Base-by-base conservation (phyloP, 148 eudicot species). In the Silene latifolia region DNA sequence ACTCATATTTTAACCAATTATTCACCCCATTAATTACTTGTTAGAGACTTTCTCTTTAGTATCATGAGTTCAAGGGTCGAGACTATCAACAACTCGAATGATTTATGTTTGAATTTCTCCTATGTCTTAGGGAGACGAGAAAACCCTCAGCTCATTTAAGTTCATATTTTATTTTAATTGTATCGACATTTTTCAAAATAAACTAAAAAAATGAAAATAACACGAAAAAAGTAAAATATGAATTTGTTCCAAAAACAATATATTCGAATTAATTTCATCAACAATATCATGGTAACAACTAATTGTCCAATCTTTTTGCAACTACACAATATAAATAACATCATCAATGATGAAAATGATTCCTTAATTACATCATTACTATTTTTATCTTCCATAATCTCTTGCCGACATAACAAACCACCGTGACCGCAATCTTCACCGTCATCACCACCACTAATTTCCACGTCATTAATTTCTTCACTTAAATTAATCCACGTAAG, bases 391-490 rank as follows among this genome's bases (percentile, higher is more conserved):
- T 9, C 27, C 27, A 2, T 48, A 21, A 23, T 48, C 63, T 27
- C 51, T 58, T 66, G 70, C 65, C 74, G 71, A 44, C 71, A 59
- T 24, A 29, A 12, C 32, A 42, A 69, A 68, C 77, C 82, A 74
- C 67, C 59, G 58, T 56, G 2, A 78, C 76, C 74, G 46, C 69
- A 32, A 21, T 42, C 15, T 6, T 18, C 71, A 42, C 54, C 56
- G 59, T 48, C 77, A 57, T 67, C 82, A 61, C 23, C 67, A 24
- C 17, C 69, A 39, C 53, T 29, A 17, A 27, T 35, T 8, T 47
- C 77, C 9, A 67, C 74, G 1, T 44, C 60, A 77, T 59, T 27
- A 62, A 18, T 76, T 51, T 18, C 53, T 2, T 1, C 8, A 0
- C 70, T 71, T 35, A 61, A 12, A 72, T 66, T 65, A 14, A 58